These are phyloP conservation scores for Cladosporium sp. DNA, from an alignment of 2,329 filamentous ascomycete species.

Conservation along the genomic window DNA sequence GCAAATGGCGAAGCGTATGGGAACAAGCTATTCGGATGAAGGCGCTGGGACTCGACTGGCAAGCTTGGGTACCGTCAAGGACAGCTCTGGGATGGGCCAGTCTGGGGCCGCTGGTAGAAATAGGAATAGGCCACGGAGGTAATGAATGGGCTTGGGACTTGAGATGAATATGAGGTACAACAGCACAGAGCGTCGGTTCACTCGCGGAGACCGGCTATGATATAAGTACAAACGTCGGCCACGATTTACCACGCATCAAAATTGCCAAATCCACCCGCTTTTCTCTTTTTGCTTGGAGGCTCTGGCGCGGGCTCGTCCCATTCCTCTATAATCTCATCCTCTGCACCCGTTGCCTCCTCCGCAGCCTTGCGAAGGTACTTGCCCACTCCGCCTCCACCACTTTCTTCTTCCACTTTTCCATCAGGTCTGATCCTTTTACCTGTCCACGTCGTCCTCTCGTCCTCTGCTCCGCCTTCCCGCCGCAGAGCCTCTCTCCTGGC, in stretches of 20 bases:
- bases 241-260: conserved; percentile 79
- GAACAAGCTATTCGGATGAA: conserved; percentile 24
- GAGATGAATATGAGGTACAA: background rate
- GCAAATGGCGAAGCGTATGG: conserved; percentile 31
- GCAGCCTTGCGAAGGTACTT: conserved; percentile 70
- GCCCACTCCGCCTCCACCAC: conserved; percentile 56
- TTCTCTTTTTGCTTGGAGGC: conserved; percentile 72
- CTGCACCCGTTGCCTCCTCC: conserved; percentile 30
- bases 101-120: conserved; percentile 18
- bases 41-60: conserved; percentile 21
- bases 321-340: conserved; percentile 58
- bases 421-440: conserved; percentile 77
- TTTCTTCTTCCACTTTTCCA: conserved; percentile 48
- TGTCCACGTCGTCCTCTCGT: conserved; percentile 91
- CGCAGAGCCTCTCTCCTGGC: conserved; percentile 60
- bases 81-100: conserved; percentile 19
- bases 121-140: conserved; percentile 14
- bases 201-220: no score
- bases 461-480: conserved; percentile 68
- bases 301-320: conserved; percentile 63
- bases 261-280: conserved; percentile 71
- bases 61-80: conserved; percentile 29
- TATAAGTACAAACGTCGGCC: background rate
- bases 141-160: background rate
- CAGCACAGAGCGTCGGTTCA: background rate